A percentile compares a stretch with the other conserved stretches of the same genome.
phyloP scores from a whole-genome alignment of 257 asterid species.

The Salvia miltiorrhiza region DNA sequence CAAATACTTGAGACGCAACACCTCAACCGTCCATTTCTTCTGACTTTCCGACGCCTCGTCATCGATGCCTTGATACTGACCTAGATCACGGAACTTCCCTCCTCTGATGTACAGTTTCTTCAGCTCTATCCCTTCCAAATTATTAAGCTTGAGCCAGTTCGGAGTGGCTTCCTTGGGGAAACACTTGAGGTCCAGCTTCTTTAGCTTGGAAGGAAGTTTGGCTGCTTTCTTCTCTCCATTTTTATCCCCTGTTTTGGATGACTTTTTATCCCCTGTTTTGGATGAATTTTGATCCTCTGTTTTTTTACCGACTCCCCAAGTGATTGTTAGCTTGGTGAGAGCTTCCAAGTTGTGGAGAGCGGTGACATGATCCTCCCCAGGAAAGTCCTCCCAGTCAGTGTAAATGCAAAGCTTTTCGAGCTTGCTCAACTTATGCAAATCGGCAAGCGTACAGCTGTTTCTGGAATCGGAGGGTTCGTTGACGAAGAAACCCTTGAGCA shows the following conservation, averaged over 20 bases:
- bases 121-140: constrained; percentile 11
- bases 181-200: constrained; percentile 52
- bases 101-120: constrained; percentile 50
- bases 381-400: constrained; percentile 27
- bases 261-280: too few relatives aligned
- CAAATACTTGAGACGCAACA: constrained; percentile 45
- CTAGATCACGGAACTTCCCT: constrained; percentile 40
- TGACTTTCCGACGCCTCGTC: background rate
- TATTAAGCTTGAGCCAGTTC: constrained; percentile 28
- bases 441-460: constrained; percentile 27
- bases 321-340: constrained; percentile 39
- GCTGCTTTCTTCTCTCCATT: too few relatives aligned
- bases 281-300: too few relatives aligned
- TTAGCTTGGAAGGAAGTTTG: constrained; percentile 16
- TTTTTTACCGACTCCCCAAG: constrained; percentile 39
- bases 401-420: constrained; percentile 39
- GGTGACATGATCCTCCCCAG: background rate
- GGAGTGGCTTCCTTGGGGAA: constrained; percentile 29
- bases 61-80: constrained; percentile 29
- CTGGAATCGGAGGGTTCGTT: background rate
- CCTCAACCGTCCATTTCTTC: constrained; percentile 33
- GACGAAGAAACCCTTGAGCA: constrained; percentile 49
- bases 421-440: constrained; percentile 15
- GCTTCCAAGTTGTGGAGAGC: constrained; percentile 3
- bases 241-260: too few relatives aligned